A percentile compares a stretch with the other conserved stretches of the same genome.
Conservation (phyloP, 805 yeast genomes). For the Saccharomycopsis fermentans region DNA sequence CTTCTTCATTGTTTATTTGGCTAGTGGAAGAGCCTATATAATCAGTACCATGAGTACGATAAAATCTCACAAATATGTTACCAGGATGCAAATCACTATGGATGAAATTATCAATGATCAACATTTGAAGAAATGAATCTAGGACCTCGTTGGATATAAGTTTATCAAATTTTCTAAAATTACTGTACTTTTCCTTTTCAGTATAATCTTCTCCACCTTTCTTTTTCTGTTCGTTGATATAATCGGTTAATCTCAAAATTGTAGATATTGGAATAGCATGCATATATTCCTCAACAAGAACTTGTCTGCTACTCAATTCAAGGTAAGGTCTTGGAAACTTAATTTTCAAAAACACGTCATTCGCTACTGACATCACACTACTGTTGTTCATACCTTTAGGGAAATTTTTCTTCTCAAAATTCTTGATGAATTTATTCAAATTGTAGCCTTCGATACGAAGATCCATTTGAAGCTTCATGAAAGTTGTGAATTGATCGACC, state of each 20-base stretch:
- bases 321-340: slow-evolving; percentile 74
- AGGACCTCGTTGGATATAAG: slow-evolving; percentile 72
- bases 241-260: slow-evolving; percentile 39
- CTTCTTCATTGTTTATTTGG: slow-evolving; percentile 22
- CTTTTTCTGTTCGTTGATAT: slow-evolving; percentile 20
- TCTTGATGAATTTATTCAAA: slow-evolving; percentile 56
- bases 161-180: slow-evolving; percentile 36
- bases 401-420: slow-evolving; percentile 40
- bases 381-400: slow-evolving; percentile 5
- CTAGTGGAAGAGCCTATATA: background rate
- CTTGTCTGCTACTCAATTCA: slow-evolving; percentile 52
- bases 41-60: slow-evolving; percentile 32
- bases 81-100: slow-evolving; percentile 98
- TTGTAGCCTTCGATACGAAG: slow-evolving; percentile 83
- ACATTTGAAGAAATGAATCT: slow-evolving; percentile 88
- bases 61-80: slow-evolving; percentile 70
- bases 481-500: slow-evolving; percentile 72
- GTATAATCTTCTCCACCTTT: slow-evolving; percentile 29
- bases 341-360: slow-evolving; percentile 25
- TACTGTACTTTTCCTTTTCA: slow-evolving; percentile 24
- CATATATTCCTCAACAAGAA: slow-evolving; percentile 78
- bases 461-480: slow-evolving; percentile 87
- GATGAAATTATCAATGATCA: slow-evolving; percentile 83
- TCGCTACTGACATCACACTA: slow-evolving; percentile 1
- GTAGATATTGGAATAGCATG: slow-evolving; percentile 75